Conservation (phyloP, 352 stramenopile genomes). For the Globisporangium mamillatum region DNA sequence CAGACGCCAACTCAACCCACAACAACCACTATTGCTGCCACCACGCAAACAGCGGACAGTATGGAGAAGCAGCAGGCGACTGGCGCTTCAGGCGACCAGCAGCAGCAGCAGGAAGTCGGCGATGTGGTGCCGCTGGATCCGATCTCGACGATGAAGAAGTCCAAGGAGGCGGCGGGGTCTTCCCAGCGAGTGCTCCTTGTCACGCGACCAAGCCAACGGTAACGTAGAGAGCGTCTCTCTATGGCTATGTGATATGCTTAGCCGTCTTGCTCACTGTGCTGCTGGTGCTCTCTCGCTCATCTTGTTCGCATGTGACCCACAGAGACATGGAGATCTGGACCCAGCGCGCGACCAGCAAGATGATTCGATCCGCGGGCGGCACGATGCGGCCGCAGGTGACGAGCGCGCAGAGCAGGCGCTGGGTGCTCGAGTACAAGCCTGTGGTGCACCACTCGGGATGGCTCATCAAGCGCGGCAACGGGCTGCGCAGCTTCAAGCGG, state of each 20-base stretch:
- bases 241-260: neutral
- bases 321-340: constrained; percentile 84
- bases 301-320: constrained; percentile 6
- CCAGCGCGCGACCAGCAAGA: constrained; percentile 71
- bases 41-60: neutral
- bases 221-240: constrained; percentile 11
- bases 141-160: constrained; percentile 2
- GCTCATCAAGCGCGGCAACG: constrained; percentile 83
- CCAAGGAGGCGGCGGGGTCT: constrained; percentile 4
- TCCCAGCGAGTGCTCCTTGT: constrained; percentile 68
- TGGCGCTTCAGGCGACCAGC: neutral
- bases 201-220: constrained; percentile 68
- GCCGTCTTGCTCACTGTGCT: neutral
- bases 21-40: neutral
- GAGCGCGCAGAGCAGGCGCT: constrained; percentile 58
- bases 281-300: neutral
- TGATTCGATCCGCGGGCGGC: constrained; percentile 54
- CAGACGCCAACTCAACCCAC: neutral
- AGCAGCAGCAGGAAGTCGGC: constrained; percentile 17
- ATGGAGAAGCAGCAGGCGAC: neutral
- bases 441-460: constrained; percentile 80
- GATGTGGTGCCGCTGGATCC: constrained; percentile 14
- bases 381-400: constrained; percentile 41
- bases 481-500: constrained; percentile 81
- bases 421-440: constrained; percentile 82